Evolutionary conservation across 495 filamentous ascomycete species (phyloP).

Genomic region (Aspergillus nidulans): DNA sequence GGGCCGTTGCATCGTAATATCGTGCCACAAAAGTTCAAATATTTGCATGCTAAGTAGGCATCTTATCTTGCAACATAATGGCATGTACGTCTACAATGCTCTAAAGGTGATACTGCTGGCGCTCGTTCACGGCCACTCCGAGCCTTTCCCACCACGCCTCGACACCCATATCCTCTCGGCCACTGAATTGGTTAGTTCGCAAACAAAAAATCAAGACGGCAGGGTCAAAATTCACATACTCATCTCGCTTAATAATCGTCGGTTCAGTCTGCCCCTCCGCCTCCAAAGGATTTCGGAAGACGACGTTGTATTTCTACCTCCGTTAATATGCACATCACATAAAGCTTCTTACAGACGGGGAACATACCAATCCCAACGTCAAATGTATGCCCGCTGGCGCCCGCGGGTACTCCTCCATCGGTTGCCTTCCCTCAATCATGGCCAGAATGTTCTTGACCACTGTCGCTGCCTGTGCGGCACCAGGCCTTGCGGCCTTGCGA

Average conservation of each 20-base stretch:
- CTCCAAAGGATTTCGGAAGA: slow-evolving; percentile 46
- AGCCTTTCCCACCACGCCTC: slow-evolving; percentile 42
- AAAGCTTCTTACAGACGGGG: too few species aligned
- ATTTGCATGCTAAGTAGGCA: too few species aligned
- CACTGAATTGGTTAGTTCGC: slow-evolving; percentile 28
- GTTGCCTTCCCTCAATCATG: slow-evolving; percentile 33
- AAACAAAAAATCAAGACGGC: not conserved
- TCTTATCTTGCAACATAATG: too few species aligned
- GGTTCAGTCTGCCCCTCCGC: slow-evolving; percentile 44
- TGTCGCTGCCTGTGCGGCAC: slow-evolving; percentile 46
- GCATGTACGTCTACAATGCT: too few species aligned
- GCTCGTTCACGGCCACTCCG: slow-evolving; percentile 28
- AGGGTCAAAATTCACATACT: slow-evolving; percentile 32
- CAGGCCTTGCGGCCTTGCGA: slow-evolving; percentile 52
- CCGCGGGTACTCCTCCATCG: slow-evolving; percentile 30
- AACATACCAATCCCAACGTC: slow-evolving; percentile 49
- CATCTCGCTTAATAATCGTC: slow-evolving; percentile 34
- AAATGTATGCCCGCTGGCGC: slow-evolving; percentile 44
- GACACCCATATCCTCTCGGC: slow-evolving; percentile 46
- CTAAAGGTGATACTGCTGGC: slow-evolving; percentile 36
- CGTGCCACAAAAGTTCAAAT: too few species aligned
- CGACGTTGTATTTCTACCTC: slow-evolving; percentile 41
- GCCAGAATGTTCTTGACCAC: slow-evolving; percentile 51
- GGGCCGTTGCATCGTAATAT: too few species aligned
- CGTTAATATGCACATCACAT: not conserved